Evolutionary conservation across 139 green algal genomes (phyloP).

Genomic region (Raphidocelis subcapitata): DNA sequence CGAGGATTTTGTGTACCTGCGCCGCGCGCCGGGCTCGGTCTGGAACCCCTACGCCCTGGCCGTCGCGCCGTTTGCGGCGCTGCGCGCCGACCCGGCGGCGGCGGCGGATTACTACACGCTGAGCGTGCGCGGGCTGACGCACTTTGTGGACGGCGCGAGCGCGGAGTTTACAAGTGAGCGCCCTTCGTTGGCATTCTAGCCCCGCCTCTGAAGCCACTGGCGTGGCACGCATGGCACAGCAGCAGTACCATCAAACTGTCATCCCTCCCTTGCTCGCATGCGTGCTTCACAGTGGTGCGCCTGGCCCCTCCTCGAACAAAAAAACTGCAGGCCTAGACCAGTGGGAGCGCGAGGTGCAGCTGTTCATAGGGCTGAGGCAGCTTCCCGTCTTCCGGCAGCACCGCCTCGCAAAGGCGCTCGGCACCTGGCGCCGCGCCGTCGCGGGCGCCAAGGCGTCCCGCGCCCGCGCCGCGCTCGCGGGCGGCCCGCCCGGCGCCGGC

Average conservation of each 20-base stretch:
- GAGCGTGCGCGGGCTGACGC: constrained; percentile 70
- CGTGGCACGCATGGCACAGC: background rate
- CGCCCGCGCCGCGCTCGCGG: constrained; percentile 45
- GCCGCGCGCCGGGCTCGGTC: constrained; percentile 42
- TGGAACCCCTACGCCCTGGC: constrained; percentile 84
- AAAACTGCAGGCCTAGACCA: constrained; percentile 68
- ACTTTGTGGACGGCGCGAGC: constrained; percentile 57
- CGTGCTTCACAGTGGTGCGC: too few relatives aligned
- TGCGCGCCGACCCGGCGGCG: constrained; percentile 23
- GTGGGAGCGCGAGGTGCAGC: constrained; percentile 75
- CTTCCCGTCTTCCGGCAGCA: constrained; percentile 69
- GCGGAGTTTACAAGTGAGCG: constrained; percentile 73
- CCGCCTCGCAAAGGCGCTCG: constrained; percentile 79
- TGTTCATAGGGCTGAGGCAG: constrained; percentile 64
- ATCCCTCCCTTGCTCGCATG: background rate
- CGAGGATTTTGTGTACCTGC: constrained; percentile 77
- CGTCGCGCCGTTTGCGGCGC: constrained; percentile 45
- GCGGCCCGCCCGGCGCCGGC: background rate
- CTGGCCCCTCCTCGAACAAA: too few relatives aligned
- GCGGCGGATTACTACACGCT: constrained; percentile 78
- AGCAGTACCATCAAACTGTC: background rate
- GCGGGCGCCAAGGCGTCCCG: constrained; percentile 60
- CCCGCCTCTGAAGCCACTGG: too few relatives aligned
- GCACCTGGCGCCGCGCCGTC: constrained; percentile 61
- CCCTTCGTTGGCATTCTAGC: too few relatives aligned